Evolutionary conservation across 495 filamentous ascomycete species (phyloP), one percentile per base, ranked within the genome.

Genomic region (Aspergillus heteromorphus): DNA sequence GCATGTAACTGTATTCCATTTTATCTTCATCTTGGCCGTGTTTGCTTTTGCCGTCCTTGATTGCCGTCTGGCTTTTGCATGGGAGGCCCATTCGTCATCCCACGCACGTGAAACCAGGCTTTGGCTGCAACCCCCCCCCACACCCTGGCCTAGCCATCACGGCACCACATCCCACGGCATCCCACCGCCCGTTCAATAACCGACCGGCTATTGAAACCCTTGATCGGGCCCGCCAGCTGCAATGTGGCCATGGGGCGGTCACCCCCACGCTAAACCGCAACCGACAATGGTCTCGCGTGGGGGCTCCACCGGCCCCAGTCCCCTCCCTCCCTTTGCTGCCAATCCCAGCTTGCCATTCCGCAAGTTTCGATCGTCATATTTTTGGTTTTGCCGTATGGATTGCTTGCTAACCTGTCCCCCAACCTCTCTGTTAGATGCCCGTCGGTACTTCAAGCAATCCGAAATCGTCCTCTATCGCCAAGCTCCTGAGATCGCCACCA

Each of bases 391-490:
- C 18, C 49, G 42, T 45, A 40, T 30, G 47, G 41, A 45, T 40
- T n/a, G n/a, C n/a, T n/a, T n/a, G 30, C 47, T 49, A 23, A 50
- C 55, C 55, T 42, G 51, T 23, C 42, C 40, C 48, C 38, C 27
- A 29, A 47, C 13, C 21, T 14, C 19, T 45, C 9, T 27, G 23
- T 27, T 63, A 95, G 93, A 99, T 68, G 95, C 95, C 40, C 80
- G 93, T 59, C 84, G 93, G 56, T 99, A 99, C 74, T 99, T 99
- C 78, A 99, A 99, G 68, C 93, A 99, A 72, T 96, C 91, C 49
- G 93, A 99, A 73, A 99, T 99, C 66, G 90, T 96, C 52, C 87
- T 99, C 43, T 97, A 88, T 77, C 87, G 95, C 51, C 93, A 97
- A 79, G 85, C 91, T 19, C 93, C 93, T 27, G 92, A 81, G 55